Conservation (phyloP, 345 rosid species). For the Populus deltoides region DNA sequence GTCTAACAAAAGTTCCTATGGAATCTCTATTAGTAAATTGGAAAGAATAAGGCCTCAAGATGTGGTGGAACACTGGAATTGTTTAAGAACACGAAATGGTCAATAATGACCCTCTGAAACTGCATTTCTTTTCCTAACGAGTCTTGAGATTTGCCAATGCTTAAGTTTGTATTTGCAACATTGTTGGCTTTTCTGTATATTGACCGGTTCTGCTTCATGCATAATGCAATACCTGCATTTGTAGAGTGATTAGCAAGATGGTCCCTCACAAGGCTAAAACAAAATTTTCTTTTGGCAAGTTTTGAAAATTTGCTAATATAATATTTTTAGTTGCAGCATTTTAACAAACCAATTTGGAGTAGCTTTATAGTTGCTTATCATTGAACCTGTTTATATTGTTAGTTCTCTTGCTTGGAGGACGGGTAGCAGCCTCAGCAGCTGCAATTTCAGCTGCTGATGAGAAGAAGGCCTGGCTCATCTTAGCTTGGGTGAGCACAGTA, state of each 20-base stretch:
- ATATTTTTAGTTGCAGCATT: neutral
- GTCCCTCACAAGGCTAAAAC: neutral
- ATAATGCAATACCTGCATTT: neutral
- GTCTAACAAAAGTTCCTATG: no score
- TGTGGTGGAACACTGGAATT: no score
- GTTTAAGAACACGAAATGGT: neutral
- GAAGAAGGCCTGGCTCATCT: conserved; percentile 81
- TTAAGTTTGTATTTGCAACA: neutral
- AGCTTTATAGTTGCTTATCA: neutral
- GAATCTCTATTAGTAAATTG: no score
- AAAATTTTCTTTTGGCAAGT: neutral
- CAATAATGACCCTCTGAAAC: neutral
- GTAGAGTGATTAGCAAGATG: neutral
- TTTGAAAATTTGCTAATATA: neutral
- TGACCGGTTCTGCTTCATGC: neutral
- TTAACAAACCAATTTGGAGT: neutral
- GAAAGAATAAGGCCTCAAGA: no score
- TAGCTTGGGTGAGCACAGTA: conserved; percentile 86
- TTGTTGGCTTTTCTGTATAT: neutral
- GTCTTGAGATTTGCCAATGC: neutral
- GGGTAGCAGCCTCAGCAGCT: conserved; percentile 73
- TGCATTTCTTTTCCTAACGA: neutral
- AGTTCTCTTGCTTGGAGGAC: conserved; percentile 75
- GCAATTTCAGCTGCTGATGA: conserved; percentile 43
- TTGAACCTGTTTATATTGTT: neutral